Evolutionary conservation across 2,329 filamentous ascomycete genomes (phyloP).

Genomic region (Ascocoryne sarcoides): DNA sequence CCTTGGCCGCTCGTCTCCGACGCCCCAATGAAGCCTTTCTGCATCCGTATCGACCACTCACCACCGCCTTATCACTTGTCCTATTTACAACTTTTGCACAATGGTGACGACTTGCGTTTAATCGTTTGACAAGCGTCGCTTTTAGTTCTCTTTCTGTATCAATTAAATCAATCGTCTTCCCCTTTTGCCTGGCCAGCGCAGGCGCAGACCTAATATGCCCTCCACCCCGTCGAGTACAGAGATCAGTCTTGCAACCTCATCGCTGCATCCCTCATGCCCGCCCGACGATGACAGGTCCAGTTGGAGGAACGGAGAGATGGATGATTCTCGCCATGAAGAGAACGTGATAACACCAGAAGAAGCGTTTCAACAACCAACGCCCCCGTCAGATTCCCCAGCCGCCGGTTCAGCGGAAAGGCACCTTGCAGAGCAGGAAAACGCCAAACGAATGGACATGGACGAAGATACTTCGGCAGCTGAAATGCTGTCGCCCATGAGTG

Average conservation of each 20-base stretch:
- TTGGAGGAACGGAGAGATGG: conserved; percentile 29
- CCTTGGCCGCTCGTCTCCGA: conserved; percentile 1
- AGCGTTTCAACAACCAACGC: conserved; percentile 24
- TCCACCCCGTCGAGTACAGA: conserved; percentile 25
- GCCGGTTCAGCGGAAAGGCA: conserved; percentile 27
- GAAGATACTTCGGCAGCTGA: conserved; percentile 28
- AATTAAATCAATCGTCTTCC: conserved; percentile 19
- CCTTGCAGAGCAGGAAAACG: conserved; percentile 24
- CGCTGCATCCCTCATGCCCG: conserved; percentile 34
- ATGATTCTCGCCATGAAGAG: conserved; percentile 22
- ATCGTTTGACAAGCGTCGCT: conserved; percentile 8
- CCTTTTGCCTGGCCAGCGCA: conserved; percentile 24
- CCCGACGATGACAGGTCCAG: conserved; percentile 32
- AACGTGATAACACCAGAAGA: conserved; percentile 22
- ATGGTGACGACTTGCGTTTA: conserved; percentile 20
- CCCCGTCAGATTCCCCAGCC: conserved; percentile 20
- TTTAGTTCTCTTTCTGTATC: conserved; percentile 25
- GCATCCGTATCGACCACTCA: conserved; percentile 12
- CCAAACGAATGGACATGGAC: conserved; percentile 35
- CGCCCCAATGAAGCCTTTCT: conserved; percentile 10
- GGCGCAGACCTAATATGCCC: conserved; percentile 28
- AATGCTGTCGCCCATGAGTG: conserved; percentile 29
- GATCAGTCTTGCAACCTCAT: conserved; percentile 17
- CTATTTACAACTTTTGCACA: conserved; percentile 12
- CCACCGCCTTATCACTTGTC: conserved; percentile 11